A percentile compares a stretch with the other conserved stretches of the same genome.
phyloP scores from a whole-genome alignment of 495 filamentous ascomycete species.

The Hyaloscypha variabilis region DNA sequence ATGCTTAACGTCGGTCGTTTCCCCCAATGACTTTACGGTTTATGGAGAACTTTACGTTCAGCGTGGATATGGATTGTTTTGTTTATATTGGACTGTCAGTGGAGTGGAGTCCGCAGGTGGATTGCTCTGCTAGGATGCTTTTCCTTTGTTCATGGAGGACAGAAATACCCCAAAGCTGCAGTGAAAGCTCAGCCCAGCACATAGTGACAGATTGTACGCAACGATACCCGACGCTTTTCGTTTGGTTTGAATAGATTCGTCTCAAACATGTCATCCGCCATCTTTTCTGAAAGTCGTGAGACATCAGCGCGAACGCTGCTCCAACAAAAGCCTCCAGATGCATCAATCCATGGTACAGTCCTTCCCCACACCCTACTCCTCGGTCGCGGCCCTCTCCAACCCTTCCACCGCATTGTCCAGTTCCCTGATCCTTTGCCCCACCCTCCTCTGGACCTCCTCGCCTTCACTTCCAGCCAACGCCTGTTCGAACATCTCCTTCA shows the following conservation, averaged over 20 bases:
- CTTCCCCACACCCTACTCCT: slow-evolving; percentile 19
- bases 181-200: slow-evolving; percentile 9
- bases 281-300: neutral
- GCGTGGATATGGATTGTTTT: neutral
- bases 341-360: neutral
- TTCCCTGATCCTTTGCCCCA: slow-evolving; percentile 54
- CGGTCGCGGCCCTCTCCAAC: slow-evolving; percentile 49
- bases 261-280: neutral
- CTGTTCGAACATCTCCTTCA: slow-evolving; percentile 48
- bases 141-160: slow-evolving; percentile 11
- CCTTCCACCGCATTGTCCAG: slow-evolving; percentile 51
- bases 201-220: slow-evolving; percentile 13
- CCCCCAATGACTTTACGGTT: neutral
- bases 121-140: slow-evolving; percentile 2
- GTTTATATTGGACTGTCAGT: neutral
- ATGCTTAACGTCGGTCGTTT: slow-evolving; percentile 13
- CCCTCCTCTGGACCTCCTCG: slow-evolving; percentile 51
- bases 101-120: neutral
- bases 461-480: slow-evolving; percentile 41
- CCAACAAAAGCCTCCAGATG: neutral
- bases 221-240: slow-evolving; percentile 4
- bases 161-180: slow-evolving; percentile 12
- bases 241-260: neutral
- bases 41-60: neutral
- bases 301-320: too few relatives aligned